These are phyloP conservation scores for Neocucurbitaria cava DNA, from an alignment of 2,329 filamentous ascomycete species.

Conservation along the genomic window DNA sequence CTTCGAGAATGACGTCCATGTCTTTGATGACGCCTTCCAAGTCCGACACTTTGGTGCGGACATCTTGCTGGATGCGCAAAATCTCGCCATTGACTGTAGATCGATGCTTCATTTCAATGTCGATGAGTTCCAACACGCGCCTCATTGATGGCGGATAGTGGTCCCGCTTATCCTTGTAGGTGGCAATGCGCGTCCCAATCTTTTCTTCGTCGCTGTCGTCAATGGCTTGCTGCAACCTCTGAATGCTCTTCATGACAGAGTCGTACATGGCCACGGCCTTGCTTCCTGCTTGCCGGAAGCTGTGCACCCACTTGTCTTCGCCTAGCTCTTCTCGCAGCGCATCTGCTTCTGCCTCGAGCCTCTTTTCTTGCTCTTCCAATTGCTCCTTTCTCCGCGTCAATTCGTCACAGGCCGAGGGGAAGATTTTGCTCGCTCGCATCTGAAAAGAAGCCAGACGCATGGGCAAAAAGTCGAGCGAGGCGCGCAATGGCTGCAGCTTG, in stretches of 20 bases:
- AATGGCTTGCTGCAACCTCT: slow-evolving; percentile 80
- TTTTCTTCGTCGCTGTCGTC: slow-evolving; percentile 76
- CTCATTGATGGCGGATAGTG: slow-evolving; percentile 95
- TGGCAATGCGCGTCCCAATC: slow-evolving; percentile 74
- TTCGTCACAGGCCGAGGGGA: slow-evolving; percentile 91
- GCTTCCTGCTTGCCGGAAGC: slow-evolving; percentile 89
- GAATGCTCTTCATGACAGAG: slow-evolving; percentile 85
- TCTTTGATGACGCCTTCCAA: slow-evolving; percentile 79
- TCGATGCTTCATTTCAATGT: slow-evolving; percentile 94
- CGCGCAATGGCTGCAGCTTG: slow-evolving; percentile 90
- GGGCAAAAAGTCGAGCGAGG: slow-evolving; percentile 92
- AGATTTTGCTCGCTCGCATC: slow-evolving; percentile 74
- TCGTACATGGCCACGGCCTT: slow-evolving; percentile 98
- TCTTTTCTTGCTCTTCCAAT: slow-evolving; percentile 86
- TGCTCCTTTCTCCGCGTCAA: slow-evolving; percentile 75
- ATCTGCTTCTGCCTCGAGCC: slow-evolving; percentile 88
- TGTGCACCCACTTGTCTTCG: slow-evolving; percentile 94
- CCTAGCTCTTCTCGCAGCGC: slow-evolving; percentile 87
- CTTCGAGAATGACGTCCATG: slow-evolving; percentile 77
- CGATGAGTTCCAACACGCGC: slow-evolving; percentile 88
- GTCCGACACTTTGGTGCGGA: slow-evolving; percentile 80
- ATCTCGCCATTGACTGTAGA: slow-evolving; percentile 97
- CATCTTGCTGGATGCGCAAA: slow-evolving; percentile 81
- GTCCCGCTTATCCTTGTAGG: slow-evolving; percentile 90
- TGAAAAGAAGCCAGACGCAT: slow-evolving; percentile 93